Base-by-base conservation (phyloP, 2,329 filamentous ascomycete genomes). In the Calonectria montana region DNA sequence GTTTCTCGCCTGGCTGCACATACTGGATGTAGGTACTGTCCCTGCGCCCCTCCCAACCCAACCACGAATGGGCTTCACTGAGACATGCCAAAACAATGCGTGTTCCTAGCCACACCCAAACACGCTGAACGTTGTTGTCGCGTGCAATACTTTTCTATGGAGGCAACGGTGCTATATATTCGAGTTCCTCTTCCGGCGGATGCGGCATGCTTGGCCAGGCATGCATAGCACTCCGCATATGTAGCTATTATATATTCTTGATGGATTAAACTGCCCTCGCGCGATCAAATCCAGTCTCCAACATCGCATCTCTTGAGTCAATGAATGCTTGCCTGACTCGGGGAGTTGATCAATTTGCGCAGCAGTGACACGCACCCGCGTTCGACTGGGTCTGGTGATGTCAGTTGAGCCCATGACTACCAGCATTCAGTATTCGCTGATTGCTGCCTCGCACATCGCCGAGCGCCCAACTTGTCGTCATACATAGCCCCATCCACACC, bases 381-480 rank as follows among this genome's bases (percentile, higher is more conserved):
- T 37, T 29, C 31, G 37, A 37, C 29, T 16, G 9, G 29, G 31
- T 59, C 63, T 68, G 55, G 55, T 68, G 65, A 67, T 71, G 57
- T 64, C 9, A 18, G 35, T 41, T 61, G 23, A 27, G 15, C 35
- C 21, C 57, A 41, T 61, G 57, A 61, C 57, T 43, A 10, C 10
- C 10, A 55, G 8, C 18, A 23, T 37, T 27, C 50, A 55, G 27
- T 27, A 47, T 21, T 62, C 41, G 53, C n/a, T 48, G 67, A 16
- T 39, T 65, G 41, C 48, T 59, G 39, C 37, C 57, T 63, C 67
- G 39, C 50, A 25, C 67, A 65, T 70, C 43, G 55, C 35, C 41
- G 43, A 47, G 27, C 47, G 37, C 69, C 47, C 41, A 57, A 23
- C 41, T 25, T 64, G 48, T 71, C 63, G 68, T 62, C 63, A 71